Conservation (phyloP, 306 rosid species). For the Castanospermum australe region DNA sequence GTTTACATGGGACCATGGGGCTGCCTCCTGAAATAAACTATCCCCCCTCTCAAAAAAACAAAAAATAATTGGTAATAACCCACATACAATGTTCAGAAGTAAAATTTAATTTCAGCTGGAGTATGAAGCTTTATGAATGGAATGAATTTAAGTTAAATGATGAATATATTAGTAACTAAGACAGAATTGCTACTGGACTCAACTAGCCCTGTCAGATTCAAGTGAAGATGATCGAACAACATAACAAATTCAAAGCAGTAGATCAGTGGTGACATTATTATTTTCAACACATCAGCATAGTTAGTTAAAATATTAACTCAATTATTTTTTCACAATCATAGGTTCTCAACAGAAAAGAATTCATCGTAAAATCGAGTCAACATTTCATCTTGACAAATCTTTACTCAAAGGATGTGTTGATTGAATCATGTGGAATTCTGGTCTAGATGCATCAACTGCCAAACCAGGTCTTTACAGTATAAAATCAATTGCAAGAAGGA, state of each 20-base stretch:
- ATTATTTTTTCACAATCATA: not conserved
- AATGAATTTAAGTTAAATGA: not conserved
- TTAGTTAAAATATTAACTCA: not conserved
- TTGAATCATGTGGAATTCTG: not conserved
- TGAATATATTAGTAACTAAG: not conserved
- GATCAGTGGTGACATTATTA: not conserved
- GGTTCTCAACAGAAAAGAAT: not conserved
- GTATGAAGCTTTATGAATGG: not conserved
- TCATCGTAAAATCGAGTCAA: not conserved
- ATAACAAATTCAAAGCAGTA: not conserved
- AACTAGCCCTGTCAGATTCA: not conserved
- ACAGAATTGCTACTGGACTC: not conserved
- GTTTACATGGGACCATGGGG: not conserved
- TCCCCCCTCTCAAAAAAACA: not conserved
- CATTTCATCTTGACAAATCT: not conserved
- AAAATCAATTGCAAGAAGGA: not conserved
- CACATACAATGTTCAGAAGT: not conserved
- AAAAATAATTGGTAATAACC: not conserved
- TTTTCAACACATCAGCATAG: not conserved
- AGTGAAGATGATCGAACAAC: conserved; percentile 6
- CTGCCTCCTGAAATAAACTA: conserved; percentile 2
- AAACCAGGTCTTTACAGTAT: not conserved
- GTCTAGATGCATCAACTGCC: conserved; percentile 16
- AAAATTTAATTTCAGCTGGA: not conserved
- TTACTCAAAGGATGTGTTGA: not conserved